These are phyloP conservation scores for Hemisphaericaspora nanyangensis DNA, from an alignment of 805 yeast genomes.

Conservation along the genomic window DNA sequence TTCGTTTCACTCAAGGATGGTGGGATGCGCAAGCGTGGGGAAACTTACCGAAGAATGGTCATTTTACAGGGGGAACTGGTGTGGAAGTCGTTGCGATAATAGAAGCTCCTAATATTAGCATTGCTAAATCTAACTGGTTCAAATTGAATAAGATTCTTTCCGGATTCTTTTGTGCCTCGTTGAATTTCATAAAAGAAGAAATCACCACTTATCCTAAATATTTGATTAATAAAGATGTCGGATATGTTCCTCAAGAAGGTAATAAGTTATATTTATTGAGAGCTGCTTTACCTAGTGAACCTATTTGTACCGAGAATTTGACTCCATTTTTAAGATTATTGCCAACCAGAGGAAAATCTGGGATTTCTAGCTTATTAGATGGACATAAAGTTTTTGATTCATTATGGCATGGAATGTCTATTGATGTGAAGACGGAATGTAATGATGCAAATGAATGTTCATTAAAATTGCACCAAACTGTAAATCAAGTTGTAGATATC, in stretches of 20 bases:
- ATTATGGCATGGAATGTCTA: conserved; percentile 90
- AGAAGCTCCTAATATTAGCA: conserved; percentile 53
- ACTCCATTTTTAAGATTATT: conserved; percentile 88
- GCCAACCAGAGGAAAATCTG: conserved; percentile 90
- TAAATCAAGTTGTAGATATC: conserved; percentile 71
- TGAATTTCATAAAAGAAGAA: conserved; percentile 79
- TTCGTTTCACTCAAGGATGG: conserved; percentile 90
- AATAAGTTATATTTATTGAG: conserved; percentile 56
- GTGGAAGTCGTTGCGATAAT: conserved; percentile 89
- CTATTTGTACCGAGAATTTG: conserved; percentile 93
- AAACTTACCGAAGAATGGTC: conserved; percentile 66
- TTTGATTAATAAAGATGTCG: conserved; percentile 41
- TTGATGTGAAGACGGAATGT: conserved; percentile 67
- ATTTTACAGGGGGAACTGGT: conserved; percentile 84
- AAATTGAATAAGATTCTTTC: conserved; percentile 70
- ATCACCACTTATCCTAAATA: conserved; percentile 59
- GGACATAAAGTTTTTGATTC: conserved; percentile 91
- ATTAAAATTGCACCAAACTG: conserved; percentile 57
- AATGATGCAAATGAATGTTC: conserved; percentile 36
- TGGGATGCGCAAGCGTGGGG: conserved; percentile 95
- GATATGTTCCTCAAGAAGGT: conserved; percentile 17
- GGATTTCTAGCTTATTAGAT: conserved; percentile 77
- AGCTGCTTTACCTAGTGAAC: conserved; percentile 91
- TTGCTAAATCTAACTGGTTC: conserved; percentile 66
- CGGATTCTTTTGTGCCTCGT: conserved; percentile 92